phyloP scores from a whole-genome alignment of 305 asterid species.

The Fraxinus paxiana region DNA sequence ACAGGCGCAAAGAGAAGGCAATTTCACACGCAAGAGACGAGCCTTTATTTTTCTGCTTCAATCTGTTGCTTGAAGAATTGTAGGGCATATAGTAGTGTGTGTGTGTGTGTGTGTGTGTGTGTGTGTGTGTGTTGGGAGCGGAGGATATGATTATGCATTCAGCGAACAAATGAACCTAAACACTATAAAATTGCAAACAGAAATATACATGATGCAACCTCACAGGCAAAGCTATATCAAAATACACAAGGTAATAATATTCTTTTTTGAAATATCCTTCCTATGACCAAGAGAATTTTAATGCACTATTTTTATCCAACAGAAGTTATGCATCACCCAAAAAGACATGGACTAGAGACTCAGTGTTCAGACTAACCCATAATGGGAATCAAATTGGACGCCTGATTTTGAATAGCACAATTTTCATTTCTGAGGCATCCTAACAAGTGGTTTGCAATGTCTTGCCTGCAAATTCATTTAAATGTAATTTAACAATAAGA shows the following conservation, averaged over 20 bases:
- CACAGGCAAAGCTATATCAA: not conserved
- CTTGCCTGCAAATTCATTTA: conserved; percentile 56
- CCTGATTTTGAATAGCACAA: conserved; percentile 45
- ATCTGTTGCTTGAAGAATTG: not conserved
- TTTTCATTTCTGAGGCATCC: conserved; percentile 70
- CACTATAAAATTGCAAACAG: not conserved
- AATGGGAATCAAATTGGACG: conserved; percentile 53
- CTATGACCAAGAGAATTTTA: conserved; percentile 4
- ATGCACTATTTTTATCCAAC: conserved; percentile 2
- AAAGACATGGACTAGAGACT: not conserved
- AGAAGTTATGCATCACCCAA: not conserved
- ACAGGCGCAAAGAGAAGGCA: conserved; percentile 6
- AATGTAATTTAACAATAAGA: not conserved
- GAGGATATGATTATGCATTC: not conserved
- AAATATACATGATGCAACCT: not conserved
- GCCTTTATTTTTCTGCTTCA: not conserved
- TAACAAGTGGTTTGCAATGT: conserved; percentile 59
- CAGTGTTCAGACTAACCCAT: conserved; percentile 54
- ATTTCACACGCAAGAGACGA: conserved; percentile 8
- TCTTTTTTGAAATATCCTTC: not conserved
- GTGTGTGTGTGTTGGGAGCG: not conserved
- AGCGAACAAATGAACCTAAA: not conserved
- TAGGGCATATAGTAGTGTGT: not conserved
- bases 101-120: not conserved
- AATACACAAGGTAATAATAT: not conserved